Evolutionary conservation across 2,329 filamentous ascomycete genomes (phyloP).

Genomic region (Penicillium capsulatum): DNA sequence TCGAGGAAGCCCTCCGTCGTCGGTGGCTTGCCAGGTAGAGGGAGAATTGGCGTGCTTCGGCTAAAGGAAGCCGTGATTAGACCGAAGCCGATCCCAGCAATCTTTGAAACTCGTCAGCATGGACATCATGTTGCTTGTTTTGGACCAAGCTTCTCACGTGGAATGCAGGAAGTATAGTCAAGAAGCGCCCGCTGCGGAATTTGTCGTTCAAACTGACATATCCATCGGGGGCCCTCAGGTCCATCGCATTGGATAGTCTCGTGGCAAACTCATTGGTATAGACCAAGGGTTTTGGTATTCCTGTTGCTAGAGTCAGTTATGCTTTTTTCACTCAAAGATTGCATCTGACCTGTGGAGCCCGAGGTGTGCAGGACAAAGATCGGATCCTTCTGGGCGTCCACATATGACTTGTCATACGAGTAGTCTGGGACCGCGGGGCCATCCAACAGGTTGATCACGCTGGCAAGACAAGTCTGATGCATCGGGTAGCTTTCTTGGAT

Average conservation of each 20-base stretch:
- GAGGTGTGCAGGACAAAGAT: conserved; percentile 8
- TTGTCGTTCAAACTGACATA: conserved; percentile 1
- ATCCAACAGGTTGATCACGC: conserved; percentile 27
- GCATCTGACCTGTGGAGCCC: conserved; percentile 1
- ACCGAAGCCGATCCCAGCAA: not conserved
- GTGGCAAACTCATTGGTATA: conserved; percentile 1
- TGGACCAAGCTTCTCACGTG: conserved; percentile 1
- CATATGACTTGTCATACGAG: conserved; percentile 1
- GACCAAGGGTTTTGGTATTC: conserved; percentile 6
- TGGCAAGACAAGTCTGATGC: conserved; percentile 23
- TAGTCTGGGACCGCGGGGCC: not conserved
- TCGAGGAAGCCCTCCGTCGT: conserved; percentile 2
- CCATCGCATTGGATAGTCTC: not conserved
- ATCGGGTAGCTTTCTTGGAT: conserved; percentile 25
- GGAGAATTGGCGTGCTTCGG: not conserved
- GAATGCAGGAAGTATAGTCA: conserved; percentile 6
- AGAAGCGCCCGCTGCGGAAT: conserved; percentile 1
- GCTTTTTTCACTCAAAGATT: too few species aligned
- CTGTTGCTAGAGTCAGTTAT: too few species aligned
- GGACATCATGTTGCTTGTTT: not conserved
- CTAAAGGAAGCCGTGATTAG: not conserved
- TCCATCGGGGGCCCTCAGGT: not conserved
- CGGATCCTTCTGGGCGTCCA: not conserved
- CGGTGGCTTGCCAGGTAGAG: not conserved
- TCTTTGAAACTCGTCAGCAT: not conserved